Evolutionary conservation across 2,329 filamentous ascomycete genomes (phyloP).

Genomic region (Epichloe amarillans): DNA sequence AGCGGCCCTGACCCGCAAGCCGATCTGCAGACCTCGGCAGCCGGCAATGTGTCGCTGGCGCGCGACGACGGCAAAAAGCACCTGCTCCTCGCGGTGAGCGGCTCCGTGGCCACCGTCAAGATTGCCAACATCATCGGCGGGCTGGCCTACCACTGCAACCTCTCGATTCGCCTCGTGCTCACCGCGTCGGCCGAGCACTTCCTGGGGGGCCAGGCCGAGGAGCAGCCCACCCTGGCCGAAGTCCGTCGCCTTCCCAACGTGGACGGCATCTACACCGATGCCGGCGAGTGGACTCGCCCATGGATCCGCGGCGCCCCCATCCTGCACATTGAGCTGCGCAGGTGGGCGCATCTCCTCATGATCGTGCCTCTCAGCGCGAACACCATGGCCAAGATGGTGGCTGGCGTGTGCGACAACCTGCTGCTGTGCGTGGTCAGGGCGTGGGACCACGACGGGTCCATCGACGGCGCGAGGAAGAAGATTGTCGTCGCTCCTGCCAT

Average conservation of each 20-base stretch:
- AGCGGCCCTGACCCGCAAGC: neutral
- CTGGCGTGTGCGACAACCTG: constrained; percentile 66
- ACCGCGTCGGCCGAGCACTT: constrained; percentile 64
- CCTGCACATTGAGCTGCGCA: constrained; percentile 76
- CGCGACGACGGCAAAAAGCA: constrained; percentile 29
- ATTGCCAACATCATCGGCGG: constrained; percentile 51
- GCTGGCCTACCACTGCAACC: constrained; percentile 34
- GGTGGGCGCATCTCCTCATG: constrained; percentile 65
- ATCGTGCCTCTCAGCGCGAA: constrained; percentile 78
- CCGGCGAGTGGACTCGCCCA: constrained; percentile 68
- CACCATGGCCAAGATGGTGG: constrained; percentile 68
- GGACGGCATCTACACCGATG: constrained; percentile 68
- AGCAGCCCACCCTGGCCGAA: constrained; percentile 57
- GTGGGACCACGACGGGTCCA: constrained; percentile 64
- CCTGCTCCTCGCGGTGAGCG: constrained; percentile 28
- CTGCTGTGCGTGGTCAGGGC: constrained; percentile 64
- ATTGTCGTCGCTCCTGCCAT: constrained; percentile 72
- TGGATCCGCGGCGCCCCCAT: constrained; percentile 74
- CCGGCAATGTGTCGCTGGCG: constrained; percentile 19
- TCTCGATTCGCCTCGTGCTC: constrained; percentile 78
- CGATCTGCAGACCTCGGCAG: constrained; percentile 10
- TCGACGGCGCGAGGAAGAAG: constrained; percentile 42
- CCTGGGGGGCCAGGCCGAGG: constrained; percentile 58
- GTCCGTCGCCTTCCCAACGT: constrained; percentile 54
- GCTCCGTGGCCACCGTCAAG: constrained; percentile 79